Conservation (phyloP, 2,329 filamentous ascomycete genomes). For the Pseudogymnoascus sp. region DNA sequence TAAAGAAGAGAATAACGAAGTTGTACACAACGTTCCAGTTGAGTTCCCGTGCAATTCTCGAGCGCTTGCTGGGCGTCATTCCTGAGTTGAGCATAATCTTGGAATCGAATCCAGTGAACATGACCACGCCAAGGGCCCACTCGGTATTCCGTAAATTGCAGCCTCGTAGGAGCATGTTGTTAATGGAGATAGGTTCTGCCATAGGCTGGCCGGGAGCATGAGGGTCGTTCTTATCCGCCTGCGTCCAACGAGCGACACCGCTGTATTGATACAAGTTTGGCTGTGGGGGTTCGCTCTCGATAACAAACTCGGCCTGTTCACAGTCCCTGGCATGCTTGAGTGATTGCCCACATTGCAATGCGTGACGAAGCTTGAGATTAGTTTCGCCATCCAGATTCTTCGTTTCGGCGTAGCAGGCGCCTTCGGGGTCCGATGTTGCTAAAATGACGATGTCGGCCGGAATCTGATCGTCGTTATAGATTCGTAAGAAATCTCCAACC, state of each 20-base stretch:
- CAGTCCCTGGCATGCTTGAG: slow-evolving; percentile 88
- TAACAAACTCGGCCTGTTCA: slow-evolving; percentile 75
- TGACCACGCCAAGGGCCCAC: slow-evolving; percentile 85
- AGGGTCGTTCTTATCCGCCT: slow-evolving; percentile 57
- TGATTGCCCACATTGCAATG: slow-evolving; percentile 73
- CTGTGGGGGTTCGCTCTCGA: slow-evolving; percentile 87
- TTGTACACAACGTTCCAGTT: slow-evolving; percentile 99
- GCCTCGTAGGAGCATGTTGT: slow-evolving; percentile 88
- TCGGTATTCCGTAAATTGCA: slow-evolving; percentile 93
- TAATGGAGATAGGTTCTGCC: slow-evolving; percentile 89
- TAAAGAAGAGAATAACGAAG: slow-evolving; percentile 78
- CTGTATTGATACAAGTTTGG: slow-evolving; percentile 95
- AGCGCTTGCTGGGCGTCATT: slow-evolving; percentile 87
- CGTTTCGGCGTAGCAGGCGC: slow-evolving; percentile 94
- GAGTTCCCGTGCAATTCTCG: slow-evolving; percentile 82
- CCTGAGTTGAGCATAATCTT: slow-evolving; percentile 99
- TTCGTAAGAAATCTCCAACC: slow-evolving; percentile 91
- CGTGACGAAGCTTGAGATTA: slow-evolving; percentile 90
- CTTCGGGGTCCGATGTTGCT: slow-evolving; percentile 87
- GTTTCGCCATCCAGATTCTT: slow-evolving; percentile 98
- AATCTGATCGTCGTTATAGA: slow-evolving; percentile 94
- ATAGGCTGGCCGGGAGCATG: slow-evolving; percentile 63
- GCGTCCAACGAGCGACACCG: slow-evolving; percentile 80
- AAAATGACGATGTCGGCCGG: slow-evolving; percentile 90
- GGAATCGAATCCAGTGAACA: slow-evolving; percentile 92